Base-by-base conservation (phyloP, 345 rosid genomes). In the Euphorbia pulcherrima region DNA sequence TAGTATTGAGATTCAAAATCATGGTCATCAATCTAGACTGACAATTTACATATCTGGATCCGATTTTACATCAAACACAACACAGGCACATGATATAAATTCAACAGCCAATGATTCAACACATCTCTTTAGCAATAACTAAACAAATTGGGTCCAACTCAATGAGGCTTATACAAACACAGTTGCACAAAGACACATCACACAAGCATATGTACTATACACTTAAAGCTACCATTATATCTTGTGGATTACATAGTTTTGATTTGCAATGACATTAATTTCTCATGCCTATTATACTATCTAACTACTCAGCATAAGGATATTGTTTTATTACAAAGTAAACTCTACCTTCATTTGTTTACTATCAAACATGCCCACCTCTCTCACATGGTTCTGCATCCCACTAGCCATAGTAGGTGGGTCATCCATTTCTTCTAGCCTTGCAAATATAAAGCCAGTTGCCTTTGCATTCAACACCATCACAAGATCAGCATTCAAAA, bases 401-500 rank as follows among this genome's bases (percentile, higher is more conserved):
- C n/a, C 65, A 7, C 6, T 13, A 13, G 23, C 10, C 65, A 18
- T 23, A 44, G 5, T 5, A 2, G 23, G 0, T 4, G 8, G 48
- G 26, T 35, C 20, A 1, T 60, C 46, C 44, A 60, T 20, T 60
- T 1, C 21, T 1, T 59, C 47, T 60, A 14, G 28, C 12, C 28
- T 35, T 60, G 26, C 41, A 14, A 21, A 61, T 61, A 39, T 21
- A 21, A 20, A 39, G 8, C 5, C 18, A 40, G 7, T 2, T 61
- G 24, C 65, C 50, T 10, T 61, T 61, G 23, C 65, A n/a, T 39
- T 61, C 51, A 2, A 61, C 27, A 52, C 51, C 33, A 39, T 39
- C 30, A 54, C 52, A 60, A 63, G 6, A 52, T 46, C 18, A 54
- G 48, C 72, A 67, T 27, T 71, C 50, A 20, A 35, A 18, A 27